phyloP scores from a whole-genome alignment of 2,329 filamentous ascomycete genomes.

The Fusarium poae region DNA sequence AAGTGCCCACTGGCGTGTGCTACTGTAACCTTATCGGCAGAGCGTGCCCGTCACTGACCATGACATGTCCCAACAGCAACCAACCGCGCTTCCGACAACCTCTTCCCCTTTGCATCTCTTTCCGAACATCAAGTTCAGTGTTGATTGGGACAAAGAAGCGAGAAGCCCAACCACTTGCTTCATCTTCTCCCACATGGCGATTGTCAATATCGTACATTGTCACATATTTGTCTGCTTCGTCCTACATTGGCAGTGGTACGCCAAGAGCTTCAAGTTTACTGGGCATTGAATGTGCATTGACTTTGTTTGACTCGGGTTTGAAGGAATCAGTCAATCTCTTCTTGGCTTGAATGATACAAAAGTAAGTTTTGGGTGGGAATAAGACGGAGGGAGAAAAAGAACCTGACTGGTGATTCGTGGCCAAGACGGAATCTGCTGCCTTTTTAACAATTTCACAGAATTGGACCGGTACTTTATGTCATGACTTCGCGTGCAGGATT shows the following conservation, averaged over 20 bases:
- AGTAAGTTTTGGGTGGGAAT: constrained; percentile 6
- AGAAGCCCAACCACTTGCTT: constrained; percentile 29
- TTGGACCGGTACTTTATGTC: constrained; percentile 9
- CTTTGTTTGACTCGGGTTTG: neutral
- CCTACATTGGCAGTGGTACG: constrained; percentile 42
- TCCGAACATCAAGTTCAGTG: constrained; percentile 3
- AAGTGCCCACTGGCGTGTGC: constrained; percentile 22
- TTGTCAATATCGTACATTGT: constrained; percentile 26
- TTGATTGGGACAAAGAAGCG: constrained; percentile 39
- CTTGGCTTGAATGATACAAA: neutral
- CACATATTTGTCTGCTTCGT: constrained; percentile 31
- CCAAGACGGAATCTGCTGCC: constrained; percentile 24
- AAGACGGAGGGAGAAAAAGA: constrained; percentile 6
- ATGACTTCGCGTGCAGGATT: constrained; percentile 34
- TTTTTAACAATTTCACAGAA: constrained; percentile 21
- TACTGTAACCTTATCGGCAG: constrained; percentile 39
- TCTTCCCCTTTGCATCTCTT: constrained; percentile 15
- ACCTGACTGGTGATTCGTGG: constrained; percentile 18
- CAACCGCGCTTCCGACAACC: constrained; percentile 29
- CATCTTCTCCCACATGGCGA: constrained; percentile 5
- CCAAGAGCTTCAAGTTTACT: constrained; percentile 32
- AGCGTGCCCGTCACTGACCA: constrained; percentile 19
- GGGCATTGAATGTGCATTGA: constrained; percentile 28
- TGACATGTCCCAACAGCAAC: constrained; percentile 15
- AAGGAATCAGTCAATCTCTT: constrained; percentile 5